Evolutionary conservation across 768 basidiomycete genomes (phyloP).

Genomic region (Podaxis sp.): DNA sequence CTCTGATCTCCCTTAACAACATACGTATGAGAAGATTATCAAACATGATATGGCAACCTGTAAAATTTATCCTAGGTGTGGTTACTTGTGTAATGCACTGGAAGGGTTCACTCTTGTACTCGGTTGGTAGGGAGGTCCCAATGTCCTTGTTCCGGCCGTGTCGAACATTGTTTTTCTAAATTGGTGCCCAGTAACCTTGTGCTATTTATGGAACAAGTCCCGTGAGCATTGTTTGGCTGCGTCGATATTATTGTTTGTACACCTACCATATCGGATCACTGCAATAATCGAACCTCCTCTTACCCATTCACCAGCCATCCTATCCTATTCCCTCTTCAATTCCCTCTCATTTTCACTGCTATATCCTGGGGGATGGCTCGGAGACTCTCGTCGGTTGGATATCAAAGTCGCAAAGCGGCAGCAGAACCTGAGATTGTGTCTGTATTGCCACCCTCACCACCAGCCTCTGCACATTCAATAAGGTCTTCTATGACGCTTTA

Average conservation of each 20-base stretch:
- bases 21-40: not conserved
- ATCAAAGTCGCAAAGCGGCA: constrained; percentile 18
- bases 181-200: not conserved
- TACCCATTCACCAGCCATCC: not conserved
- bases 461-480: constrained; percentile 25
- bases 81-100: not conserved
- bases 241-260: not conserved
- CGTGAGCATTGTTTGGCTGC: constrained; percentile 3
- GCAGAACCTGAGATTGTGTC: not conserved
- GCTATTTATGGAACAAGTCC: not conserved
- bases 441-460: constrained; percentile 23
- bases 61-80: not conserved
- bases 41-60: not conserved
- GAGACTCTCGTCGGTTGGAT: constrained; percentile 34
- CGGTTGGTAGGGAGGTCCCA: not conserved
- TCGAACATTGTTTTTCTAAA: not conserved
- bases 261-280: constrained; percentile 11
- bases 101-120: not conserved
- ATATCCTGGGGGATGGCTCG: constrained; percentile 38
- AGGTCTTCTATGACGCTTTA: constrained; percentile 26
- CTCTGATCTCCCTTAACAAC: no score
- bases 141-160: constrained; percentile 4
- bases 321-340: not conserved
- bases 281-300: constrained; percentile 8
- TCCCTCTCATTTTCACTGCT: not conserved